These are phyloP conservation scores for Cladosporium colombiae DNA, from an alignment of 2,329 filamentous ascomycete genomes.

Conservation along the genomic window DNA sequence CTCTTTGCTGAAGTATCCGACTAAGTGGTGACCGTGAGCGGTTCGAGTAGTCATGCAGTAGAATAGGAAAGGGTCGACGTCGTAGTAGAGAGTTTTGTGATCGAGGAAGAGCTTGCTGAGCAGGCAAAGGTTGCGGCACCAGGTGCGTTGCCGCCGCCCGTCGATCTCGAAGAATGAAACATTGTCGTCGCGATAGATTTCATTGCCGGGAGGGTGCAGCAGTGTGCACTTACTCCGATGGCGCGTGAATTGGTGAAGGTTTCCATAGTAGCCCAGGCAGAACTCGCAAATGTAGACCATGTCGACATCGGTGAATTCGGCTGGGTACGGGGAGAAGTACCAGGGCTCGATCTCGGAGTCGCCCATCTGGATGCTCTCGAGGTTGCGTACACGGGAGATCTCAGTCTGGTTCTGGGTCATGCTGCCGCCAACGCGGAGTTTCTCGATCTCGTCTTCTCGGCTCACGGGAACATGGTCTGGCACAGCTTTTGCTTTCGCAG, in stretches of 20 bases:
- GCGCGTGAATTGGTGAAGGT: slow-evolving; percentile 76
- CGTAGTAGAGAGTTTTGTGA: slow-evolving; percentile 98
- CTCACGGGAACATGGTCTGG: slow-evolving; percentile 60
- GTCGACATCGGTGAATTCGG: slow-evolving; percentile 83
- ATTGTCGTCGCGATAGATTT: slow-evolving; percentile 93
- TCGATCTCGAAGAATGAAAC: slow-evolving; percentile 98
- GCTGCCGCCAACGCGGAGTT: slow-evolving; percentile 87
- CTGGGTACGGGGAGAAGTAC: slow-evolving; percentile 98
- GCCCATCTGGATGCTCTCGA: slow-evolving; percentile 92
- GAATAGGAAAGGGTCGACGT: slow-evolving; percentile 98
- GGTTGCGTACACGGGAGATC: slow-evolving; percentile 91
- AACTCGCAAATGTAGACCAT: slow-evolving; percentile 97
- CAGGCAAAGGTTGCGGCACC: slow-evolving; percentile 93
- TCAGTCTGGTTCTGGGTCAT: slow-evolving; percentile 99
- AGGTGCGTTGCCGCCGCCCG: slow-evolving; percentile 87
- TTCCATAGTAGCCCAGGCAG: slow-evolving; percentile 87
- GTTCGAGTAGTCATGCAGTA: slow-evolving; percentile 94
- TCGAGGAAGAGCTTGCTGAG: slow-evolving; percentile 95
- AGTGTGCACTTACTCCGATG: slow-evolving; percentile 89
- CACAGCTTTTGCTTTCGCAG: slow-evolving; percentile 54
- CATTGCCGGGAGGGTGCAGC: slow-evolving; percentile 91
- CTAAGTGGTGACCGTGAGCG: slow-evolving; percentile 86
- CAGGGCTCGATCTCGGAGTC: slow-evolving; percentile 90
- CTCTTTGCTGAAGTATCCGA: slow-evolving; percentile 99
- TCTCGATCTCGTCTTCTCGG: slow-evolving; percentile 92